Base-by-base conservation (phyloP, 2,329 filamentous ascomycete genomes). In the Curvularia eragrostidis region DNA sequence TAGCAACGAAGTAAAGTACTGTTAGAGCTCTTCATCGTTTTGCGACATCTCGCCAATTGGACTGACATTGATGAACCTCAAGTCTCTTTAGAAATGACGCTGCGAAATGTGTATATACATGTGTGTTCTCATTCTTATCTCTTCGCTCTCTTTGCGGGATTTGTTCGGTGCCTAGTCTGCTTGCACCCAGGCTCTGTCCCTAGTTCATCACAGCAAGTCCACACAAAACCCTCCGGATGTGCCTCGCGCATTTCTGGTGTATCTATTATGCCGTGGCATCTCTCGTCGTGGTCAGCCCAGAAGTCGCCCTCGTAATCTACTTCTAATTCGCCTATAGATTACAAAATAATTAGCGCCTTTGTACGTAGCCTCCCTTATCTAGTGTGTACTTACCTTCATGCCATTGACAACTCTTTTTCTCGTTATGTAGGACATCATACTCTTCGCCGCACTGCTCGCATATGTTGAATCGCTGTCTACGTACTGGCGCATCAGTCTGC, bases 251-350 rank as follows among this genome's bases (percentile, higher is more conserved):
- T 68, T 24, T 66, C 59, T 0, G 59, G 19, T 1, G 61, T 61
- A 50, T 75, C 69, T 7, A 73, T 72, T 1, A 28, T 9, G 1
- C 75, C 74, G 30, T 76, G 70, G 41, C 50, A 54, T 26, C 47
- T 6, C 47, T 72, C 66, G 34, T 75, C 72, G 13, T 69, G 61
- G 48, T 77, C 70, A 2, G 56, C 67, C 73, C 74, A 77, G 26
- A 60, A 44, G 38, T 66, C 67, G 0, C 26, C 43, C 18, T 41
- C 38, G 18, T 23, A 21, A 8, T 41, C 38, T 41, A 23, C 38
- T 12, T 41, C 38, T 41, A 41, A 23, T 9, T 4, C 3, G 38
- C 38, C 38, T 41, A 9, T 1, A 23, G 18, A 41, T 41, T 21
- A 39, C 3, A 12, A 19, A 18, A 12, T 41, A 21, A 23, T 41